Evolutionary conservation across 768 basidiomycete genomes (phyloP), one percentile per base, ranked within the genome.

Genomic region (Chiua virens): DNA sequence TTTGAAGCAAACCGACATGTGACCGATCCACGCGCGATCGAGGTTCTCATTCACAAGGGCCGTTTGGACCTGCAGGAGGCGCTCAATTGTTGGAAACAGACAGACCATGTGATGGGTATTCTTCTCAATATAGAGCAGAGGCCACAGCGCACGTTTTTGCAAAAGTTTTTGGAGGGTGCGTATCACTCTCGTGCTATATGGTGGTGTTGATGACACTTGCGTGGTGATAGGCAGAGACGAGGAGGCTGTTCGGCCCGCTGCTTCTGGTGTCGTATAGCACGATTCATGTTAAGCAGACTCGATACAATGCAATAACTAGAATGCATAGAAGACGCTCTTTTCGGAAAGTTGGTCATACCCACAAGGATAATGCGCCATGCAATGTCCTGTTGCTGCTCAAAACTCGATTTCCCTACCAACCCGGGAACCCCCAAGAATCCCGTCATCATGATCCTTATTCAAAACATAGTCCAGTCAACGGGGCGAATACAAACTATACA

Each of bases 1-100:
- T 98, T 96, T 58, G 96, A 98, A 70, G 77, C 79, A 55, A 89
- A 96, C 76, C 80, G 86, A 47, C 76, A 88, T 61, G 83, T 97
- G 35, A 82, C 85, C 40, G 92, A 98, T 73, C 72, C 80, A 23
- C 82, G 84, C 49, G 83, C 88, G 21, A 83, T 98, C 66, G 93
- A 99, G 67, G 74, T 96, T 40, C 76, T 98, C 60, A 64, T 97
- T 36, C 79, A 87, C 64, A 98, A 98, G 77, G 78, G 82, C 46
- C 76, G 83, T 56, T 87, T 85, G 73, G 93, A 98, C 59, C 91
- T 84, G 64, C 96, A 98, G 76, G 96, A 98, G 77, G 87, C 87
- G 46, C 77, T 97, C 78, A 98, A 98, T 66, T 82, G 80, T 61
- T 98, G 94, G 94, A 94, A 94, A 65, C 88, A 90, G 75, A 79